These are phyloP conservation scores for Darksidea phi DNA, from an alignment of 495 filamentous ascomycete species.

Conservation along the genomic window DNA sequence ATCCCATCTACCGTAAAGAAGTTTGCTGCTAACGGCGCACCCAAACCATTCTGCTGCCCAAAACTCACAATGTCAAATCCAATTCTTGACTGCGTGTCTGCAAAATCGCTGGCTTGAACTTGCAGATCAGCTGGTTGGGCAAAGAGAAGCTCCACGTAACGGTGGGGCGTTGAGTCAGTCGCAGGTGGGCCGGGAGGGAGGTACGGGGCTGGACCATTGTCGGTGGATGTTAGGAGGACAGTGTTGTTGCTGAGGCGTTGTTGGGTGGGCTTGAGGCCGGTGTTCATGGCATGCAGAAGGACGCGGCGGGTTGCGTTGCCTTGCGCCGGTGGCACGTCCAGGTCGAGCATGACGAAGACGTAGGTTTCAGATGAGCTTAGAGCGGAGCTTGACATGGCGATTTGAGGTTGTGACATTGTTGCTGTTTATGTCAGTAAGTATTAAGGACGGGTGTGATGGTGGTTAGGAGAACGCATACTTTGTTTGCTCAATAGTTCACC, in stretches of 20 bases:
- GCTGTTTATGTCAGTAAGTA: conserved; percentile 6
- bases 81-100: conserved; percentile 11
- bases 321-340: conserved; percentile 25
- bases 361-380: conserved; percentile 5
- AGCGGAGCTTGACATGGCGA: conserved; percentile 7
- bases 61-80: conserved; percentile 26
- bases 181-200: conserved; percentile 22
- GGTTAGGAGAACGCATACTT: conserved; percentile 7
- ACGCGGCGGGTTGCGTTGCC: conserved; percentile 17
- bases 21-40: conserved; percentile 23
- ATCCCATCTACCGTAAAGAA: conserved; percentile 32
- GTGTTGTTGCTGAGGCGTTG: conserved; percentile 2
- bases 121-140: conserved; percentile 15
- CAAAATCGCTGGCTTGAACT: conserved; percentile 14
- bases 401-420: conserved; percentile 20
- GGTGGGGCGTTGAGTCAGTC: conserved; percentile 24
- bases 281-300: conserved; percentile 30
- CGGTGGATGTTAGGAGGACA: conserved; percentile 18
- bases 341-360: conserved; percentile 36
- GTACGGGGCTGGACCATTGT: conserved; percentile 22
- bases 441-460: neutral
- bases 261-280: conserved; percentile 27
- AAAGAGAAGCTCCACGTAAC: conserved; percentile 33
- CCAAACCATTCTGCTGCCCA: conserved; percentile 18
- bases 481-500: conserved; percentile 25